Percentiles rank a stretch among this genome's conserved stretches.
Evolutionary conservation across 106 monocot genomes (phyloP).

Genomic region (Allium fistulosum): DNA sequence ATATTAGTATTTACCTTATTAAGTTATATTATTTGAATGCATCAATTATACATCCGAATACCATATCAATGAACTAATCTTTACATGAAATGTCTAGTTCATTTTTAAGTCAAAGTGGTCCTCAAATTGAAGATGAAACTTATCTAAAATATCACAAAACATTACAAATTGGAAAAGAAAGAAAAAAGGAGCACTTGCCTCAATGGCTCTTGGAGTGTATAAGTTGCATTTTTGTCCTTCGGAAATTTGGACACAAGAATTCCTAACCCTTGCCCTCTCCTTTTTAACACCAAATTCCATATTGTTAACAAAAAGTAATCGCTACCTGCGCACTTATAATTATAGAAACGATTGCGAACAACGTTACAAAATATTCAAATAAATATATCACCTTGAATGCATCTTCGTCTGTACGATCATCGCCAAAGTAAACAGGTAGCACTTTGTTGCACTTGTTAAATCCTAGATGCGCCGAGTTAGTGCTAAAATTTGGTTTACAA

Average conservation of each 20-base stretch:
- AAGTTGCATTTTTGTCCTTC: slow-evolving; percentile 25
- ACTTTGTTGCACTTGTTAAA: slow-evolving; percentile 20
- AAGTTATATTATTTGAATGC: background rate
- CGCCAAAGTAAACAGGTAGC: slow-evolving; percentile 20
- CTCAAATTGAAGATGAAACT: background rate
- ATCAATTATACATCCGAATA: background rate
- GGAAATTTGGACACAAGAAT: slow-evolving; percentile 24
- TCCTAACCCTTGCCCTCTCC: slow-evolving; percentile 26
- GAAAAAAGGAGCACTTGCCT: slow-evolving; percentile 9
- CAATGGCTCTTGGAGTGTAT: slow-evolving; percentile 23
- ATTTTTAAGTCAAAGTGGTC: background rate
- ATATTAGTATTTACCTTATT: slow-evolving; percentile 8
- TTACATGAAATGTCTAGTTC: background rate
- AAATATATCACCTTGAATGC: slow-evolving; percentile 5
- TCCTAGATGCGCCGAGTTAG: background rate
- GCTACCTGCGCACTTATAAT: background rate
- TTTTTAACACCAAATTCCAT: slow-evolving; percentile 13
- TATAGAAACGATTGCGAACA: too few relatives aligned
- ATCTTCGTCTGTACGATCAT: slow-evolving; percentile 20
- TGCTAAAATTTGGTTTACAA: background rate
- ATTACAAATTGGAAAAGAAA: background rate
- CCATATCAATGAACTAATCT: background rate
- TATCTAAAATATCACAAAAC: background rate
- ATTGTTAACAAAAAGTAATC: background rate
- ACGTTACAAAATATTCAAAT: too few relatives aligned